Percentiles rank a stretch among this genome's conserved stretches.
These are phyloP conservation scores for Lentinula lateritia DNA, from an alignment of 768 basidiomycete species.

Conservation along the genomic window DNA sequence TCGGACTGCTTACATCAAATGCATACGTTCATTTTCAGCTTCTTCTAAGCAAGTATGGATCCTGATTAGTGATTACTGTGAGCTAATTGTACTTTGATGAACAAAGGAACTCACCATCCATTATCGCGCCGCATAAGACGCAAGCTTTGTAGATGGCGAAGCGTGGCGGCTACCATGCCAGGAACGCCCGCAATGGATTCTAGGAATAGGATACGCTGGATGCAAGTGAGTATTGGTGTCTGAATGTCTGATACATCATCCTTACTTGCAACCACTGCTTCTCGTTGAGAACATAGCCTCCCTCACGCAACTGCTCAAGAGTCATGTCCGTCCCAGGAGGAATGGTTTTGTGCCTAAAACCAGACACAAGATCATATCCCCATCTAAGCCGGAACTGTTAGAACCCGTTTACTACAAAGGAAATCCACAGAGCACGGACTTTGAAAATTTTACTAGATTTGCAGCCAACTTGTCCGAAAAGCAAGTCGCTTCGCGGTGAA, in stretches of 20 bases:
- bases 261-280: conserved; percentile 72
- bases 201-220: conserved; percentile 52
- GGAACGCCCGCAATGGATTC: conserved; percentile 94
- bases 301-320: conserved; percentile 65
- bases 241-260: neutral
- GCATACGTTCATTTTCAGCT: conserved; percentile 97
- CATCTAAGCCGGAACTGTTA: conserved; percentile 28
- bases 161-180: conserved; percentile 88
- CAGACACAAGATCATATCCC: conserved; percentile 79
- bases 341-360: conserved; percentile 74
- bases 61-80: conserved; percentile 57
- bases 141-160: conserved; percentile 84
- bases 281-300: conserved; percentile 70
- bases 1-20: conserved; percentile 60
- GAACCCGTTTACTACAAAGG: neutral
- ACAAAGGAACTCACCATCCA: conserved; percentile 33
- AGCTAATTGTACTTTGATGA: conserved; percentile 22
- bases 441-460: conserved; percentile 50
- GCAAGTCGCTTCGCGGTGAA: conserved; percentile 60
- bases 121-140: conserved; percentile 70
- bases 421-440: conserved; percentile 24
- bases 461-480: conserved; percentile 70
- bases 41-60: conserved; percentile 92
- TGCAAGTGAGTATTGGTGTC: neutral
- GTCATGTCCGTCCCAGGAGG: conserved; percentile 60